These are phyloP conservation scores for Mycena amicta DNA, from an alignment of 768 basidiomycete genomes.

Conservation along the genomic window DNA sequence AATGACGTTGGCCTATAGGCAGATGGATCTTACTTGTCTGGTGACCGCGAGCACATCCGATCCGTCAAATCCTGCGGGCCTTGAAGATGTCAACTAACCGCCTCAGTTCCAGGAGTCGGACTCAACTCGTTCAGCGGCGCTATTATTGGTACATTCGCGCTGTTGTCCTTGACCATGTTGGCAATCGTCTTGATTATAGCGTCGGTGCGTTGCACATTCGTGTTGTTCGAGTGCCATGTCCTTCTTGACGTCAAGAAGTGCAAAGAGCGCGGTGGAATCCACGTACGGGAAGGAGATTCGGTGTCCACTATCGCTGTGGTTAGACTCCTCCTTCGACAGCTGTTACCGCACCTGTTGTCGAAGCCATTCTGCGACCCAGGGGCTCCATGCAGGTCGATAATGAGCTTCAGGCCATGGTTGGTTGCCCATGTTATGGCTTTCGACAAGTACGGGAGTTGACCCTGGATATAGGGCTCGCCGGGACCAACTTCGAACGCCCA, in stretches of 20 bases:
- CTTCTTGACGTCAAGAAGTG: slow-evolving; percentile 27
- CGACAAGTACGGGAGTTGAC: slow-evolving; percentile 70
- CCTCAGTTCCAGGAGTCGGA: too few species aligned
- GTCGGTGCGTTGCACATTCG: slow-evolving; percentile 68
- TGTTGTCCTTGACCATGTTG: slow-evolving; percentile 40
- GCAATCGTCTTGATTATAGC: slow-evolving; percentile 47
- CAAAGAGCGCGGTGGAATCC: background rate
- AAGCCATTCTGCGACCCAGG: slow-evolving; percentile 88
- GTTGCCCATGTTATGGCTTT: slow-evolving; percentile 73
- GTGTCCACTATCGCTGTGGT: too few species aligned
- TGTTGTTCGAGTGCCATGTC: slow-evolving; percentile 66
- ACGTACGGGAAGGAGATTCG: slow-evolving; percentile 55
- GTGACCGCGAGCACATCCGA: background rate
- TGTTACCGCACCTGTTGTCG: slow-evolving; percentile 50
- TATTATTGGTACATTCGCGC: slow-evolving; percentile 47
- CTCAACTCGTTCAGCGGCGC: slow-evolving; percentile 60
- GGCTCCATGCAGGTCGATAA: slow-evolving; percentile 73
- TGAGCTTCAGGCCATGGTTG: slow-evolving; percentile 72
- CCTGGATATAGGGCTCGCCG: slow-evolving; percentile 80
- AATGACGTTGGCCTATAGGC: background rate
- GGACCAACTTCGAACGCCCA: slow-evolving; percentile 84
- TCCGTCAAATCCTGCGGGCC: background rate
- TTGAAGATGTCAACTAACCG: too few species aligned
- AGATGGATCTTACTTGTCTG: background rate
- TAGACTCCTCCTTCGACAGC: background rate